phyloP scores from a whole-genome alignment of 495 filamentous ascomycete species.

The Podospora pseudopauciseta region DNA sequence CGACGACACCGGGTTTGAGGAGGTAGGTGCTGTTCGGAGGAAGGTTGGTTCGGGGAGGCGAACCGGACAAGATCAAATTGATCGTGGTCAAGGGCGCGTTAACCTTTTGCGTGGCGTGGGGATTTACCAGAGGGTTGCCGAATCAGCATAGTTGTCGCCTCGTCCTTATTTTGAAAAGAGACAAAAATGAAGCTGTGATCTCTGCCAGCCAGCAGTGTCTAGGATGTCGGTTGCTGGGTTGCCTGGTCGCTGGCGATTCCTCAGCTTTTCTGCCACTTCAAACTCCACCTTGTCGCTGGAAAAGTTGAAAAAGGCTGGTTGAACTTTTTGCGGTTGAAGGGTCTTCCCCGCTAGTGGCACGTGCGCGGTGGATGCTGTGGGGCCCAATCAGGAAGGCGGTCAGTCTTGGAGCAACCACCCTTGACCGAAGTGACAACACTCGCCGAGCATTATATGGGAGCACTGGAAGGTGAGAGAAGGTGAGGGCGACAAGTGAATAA shows the following conservation, averaged over 20 bases:
- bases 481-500: too few relatives aligned
- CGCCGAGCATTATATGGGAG: not conserved
- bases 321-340: constrained; percentile 7
- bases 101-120: not conserved
- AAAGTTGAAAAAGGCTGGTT: constrained; percentile 5
- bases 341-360: constrained; percentile 17
- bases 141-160: not conserved
- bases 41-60: not conserved
- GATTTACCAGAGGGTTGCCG: not conserved
- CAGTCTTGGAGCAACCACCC: not conserved
- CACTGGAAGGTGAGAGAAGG: too few relatives aligned
- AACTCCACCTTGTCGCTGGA: constrained; percentile 13
- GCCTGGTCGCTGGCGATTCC: not conserved
- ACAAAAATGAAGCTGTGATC: not conserved
- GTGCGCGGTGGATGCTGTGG: constrained; percentile 8
- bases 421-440: not conserved
- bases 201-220: constrained; percentile 5
- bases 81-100: not conserved
- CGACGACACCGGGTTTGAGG: not conserved
- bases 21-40: not conserved
- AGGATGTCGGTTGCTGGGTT: not conserved
- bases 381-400: constrained; percentile 18
- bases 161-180: constrained; percentile 5
- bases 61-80: not conserved
- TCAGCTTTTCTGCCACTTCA: constrained; percentile 17